phyloP scores from a whole-genome alignment of 2,329 filamentous ascomycete species.

The Dothideomycetidae sp. region DNA sequence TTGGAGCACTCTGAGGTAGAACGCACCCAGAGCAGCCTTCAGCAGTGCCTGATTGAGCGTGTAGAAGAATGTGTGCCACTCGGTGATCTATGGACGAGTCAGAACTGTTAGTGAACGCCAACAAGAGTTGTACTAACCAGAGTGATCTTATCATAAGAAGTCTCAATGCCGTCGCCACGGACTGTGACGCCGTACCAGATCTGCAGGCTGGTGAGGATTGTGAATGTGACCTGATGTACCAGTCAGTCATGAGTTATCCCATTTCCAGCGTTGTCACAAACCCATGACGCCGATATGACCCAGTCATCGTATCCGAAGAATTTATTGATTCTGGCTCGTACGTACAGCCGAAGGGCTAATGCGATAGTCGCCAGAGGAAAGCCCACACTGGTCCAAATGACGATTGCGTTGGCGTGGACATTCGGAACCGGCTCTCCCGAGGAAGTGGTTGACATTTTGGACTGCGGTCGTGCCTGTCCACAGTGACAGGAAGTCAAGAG shows the following conservation, averaged over 20 bases:
- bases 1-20: slow-evolving; percentile 31
- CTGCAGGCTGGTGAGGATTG: not conserved
- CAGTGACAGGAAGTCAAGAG: too few species aligned
- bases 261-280: slow-evolving; percentile 17
- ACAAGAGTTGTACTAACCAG: too few species aligned
- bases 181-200: not conserved
- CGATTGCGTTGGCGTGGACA: not conserved
- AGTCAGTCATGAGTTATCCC: too few species aligned
- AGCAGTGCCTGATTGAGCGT: slow-evolving; percentile 27
- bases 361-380: slow-evolving; percentile 1
- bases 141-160: not conserved
- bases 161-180: not conserved
- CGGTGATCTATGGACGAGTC: not conserved
- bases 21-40: slow-evolving; percentile 32
- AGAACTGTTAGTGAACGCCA: too few species aligned
- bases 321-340: slow-evolving; percentile 25
- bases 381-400: not conserved
- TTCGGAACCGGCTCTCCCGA: too few species aligned
- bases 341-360: slow-evolving; percentile 23
- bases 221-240: too few species aligned
- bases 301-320: slow-evolving; percentile 32
- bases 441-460: too few species aligned
- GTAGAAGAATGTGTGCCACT: slow-evolving; percentile 18
- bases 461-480: too few species aligned
- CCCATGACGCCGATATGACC: slow-evolving; percentile 26